Percentiles rank a stretch among this genome's conserved stretches.
Conservation (phyloP, 352 stramenopile genomes). For the Phytophthora cactorum region DNA sequence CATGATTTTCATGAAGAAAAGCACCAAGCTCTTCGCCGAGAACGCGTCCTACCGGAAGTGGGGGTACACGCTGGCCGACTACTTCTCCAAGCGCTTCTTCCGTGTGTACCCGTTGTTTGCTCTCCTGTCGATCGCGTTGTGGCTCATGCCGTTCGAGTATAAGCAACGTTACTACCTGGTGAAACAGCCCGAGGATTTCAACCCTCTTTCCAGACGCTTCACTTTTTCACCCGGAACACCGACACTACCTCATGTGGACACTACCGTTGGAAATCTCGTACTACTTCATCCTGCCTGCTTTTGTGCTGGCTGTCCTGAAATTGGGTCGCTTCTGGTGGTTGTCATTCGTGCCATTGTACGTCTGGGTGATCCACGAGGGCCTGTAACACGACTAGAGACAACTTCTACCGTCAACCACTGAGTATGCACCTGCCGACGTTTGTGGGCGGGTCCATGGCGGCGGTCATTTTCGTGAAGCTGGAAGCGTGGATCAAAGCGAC, state of each 20-base stretch:
- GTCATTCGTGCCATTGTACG: background rate
- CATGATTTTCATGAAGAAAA: slow-evolving; percentile 6
- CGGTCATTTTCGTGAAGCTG: slow-evolving; percentile 17
- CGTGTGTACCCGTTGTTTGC: slow-evolving; percentile 2
- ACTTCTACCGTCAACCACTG: slow-evolving; percentile 1
- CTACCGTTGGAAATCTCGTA: slow-evolving; percentile 17
- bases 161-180: background rate
- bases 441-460: slow-evolving; percentile 13
- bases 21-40: background rate
- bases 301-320: slow-evolving; percentile 12
- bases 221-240: slow-evolving; percentile 13
- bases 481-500: slow-evolving; percentile 14
- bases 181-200: background rate
- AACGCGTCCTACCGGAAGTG: slow-evolving; percentile 2
- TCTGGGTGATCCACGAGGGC: slow-evolving; percentile 1
- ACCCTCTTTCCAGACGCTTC: background rate
- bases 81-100: slow-evolving; percentile 4
- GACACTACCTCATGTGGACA: slow-evolving; percentile 21
- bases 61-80: slow-evolving; percentile 4
- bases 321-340: slow-evolving; percentile 21
- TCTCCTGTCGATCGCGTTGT: background rate
- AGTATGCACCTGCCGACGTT: slow-evolving; percentile 3
- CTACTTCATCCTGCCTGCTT: slow-evolving; percentile 18
- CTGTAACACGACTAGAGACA: background rate
- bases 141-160: slow-evolving; percentile 3